Base-by-base conservation (phyloP, 306 rosid genomes). In the Rosa multiflora region DNA sequence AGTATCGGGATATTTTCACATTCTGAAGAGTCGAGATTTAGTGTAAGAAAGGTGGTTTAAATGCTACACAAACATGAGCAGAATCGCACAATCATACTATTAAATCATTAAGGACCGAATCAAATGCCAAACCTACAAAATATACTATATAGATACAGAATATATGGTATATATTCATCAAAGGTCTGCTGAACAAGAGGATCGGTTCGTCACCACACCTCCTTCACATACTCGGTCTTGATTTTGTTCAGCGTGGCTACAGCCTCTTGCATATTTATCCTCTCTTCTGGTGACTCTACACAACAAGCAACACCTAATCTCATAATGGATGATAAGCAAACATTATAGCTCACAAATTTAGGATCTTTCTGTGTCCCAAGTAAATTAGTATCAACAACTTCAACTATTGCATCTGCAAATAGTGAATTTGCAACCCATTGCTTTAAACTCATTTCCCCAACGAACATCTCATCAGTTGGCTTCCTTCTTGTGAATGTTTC, bases 391-490 rank as follows among this genome's bases (percentile, higher is more conserved):
- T 81, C 80, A 20, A 70, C 39, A 47, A 70, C 58, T 61, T 70
- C 13, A 70, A 26, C 14, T 10, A 66, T 40, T 59, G 79, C 3
- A 61, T 75, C 13, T 12, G 72, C 61, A 13, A 21, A 32, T 26
- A 71, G 6, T 32, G 76, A 68, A 8, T 59, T 42, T 17, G 55
- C 12, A 1, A 81, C 70, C 84, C 80, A 76, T 35, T 8, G 46
- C 56, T 32, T 81, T 49, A 81, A 13, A 29, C 48, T 81, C 80
- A 59, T 44, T 17, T 76, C 77, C 44, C 72, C 73, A 8, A 0
- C 67, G 21, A 81, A 81, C 73, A 76, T 81, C 37, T 59, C 76
- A 76, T 68, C 40, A 13, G 84, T 76, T 29, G 80, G 84, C 29
- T 76, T 61, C 53, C 18, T 76, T 49, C 42, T 70, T 59, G 80